Percentiles rank a stretch among this genome's conserved stretches.
These are phyloP conservation scores for Nannochloropsis oceanica DNA, from an alignment of 108 stramenopile genomes.

Conservation along the genomic window DNA sequence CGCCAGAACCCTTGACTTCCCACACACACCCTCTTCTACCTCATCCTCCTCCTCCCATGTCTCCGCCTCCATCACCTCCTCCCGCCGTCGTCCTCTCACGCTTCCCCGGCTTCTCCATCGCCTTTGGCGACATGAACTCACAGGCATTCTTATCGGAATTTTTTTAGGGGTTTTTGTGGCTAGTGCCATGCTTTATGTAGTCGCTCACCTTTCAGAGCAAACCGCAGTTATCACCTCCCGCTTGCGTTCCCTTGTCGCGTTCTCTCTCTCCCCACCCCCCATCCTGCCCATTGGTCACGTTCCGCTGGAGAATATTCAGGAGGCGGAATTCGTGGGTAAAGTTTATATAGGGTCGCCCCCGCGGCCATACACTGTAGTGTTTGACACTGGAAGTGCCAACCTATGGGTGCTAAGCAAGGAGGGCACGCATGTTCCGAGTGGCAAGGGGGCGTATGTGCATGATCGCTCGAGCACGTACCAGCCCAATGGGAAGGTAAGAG, in stretches of 20 bases:
- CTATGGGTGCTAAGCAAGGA: background rate
- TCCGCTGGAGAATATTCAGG: background rate
- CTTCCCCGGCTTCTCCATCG: background rate
- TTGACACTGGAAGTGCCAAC: background rate
- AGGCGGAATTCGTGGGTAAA: background rate
- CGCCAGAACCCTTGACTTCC: background rate
- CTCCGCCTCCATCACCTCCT: background rate
- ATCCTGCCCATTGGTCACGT: background rate
- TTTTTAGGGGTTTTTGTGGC: background rate
- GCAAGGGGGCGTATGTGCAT: background rate
- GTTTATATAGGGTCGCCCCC: background rate
- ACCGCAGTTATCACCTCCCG: background rate
- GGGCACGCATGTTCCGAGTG: background rate
- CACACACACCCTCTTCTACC: background rate
- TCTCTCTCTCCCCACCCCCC: background rate
- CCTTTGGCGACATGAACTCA: background rate
- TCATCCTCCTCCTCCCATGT: background rate
- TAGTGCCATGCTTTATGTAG: background rate
- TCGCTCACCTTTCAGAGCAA: background rate
- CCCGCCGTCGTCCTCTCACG: background rate
- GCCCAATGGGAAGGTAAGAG: background rate
- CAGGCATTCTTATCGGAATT: background rate
- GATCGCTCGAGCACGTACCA: background rate
- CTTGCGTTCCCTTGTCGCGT: background rate
- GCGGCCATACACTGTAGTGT: background rate